Evolutionary conservation across 2,329 filamentous ascomycete species (phyloP).

Genomic region (Myriosclerotinia duriaeana): DNA sequence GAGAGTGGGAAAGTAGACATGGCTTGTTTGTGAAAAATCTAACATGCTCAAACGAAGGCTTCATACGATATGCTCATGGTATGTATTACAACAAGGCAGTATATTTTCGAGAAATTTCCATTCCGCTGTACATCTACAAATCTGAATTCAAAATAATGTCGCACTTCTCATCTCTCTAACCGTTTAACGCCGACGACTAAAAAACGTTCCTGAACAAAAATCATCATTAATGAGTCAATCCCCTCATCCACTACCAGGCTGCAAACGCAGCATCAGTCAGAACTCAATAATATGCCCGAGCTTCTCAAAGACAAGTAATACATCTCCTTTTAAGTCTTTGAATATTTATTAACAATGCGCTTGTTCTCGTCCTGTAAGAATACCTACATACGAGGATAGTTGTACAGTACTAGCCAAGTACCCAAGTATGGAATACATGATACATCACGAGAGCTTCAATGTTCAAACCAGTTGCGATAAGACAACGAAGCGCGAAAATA

Average conservation of each 20-base stretch:
- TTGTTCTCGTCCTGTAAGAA: constrained; percentile 7
- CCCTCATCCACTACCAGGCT: constrained; percentile 7
- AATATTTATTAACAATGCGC: neutral
- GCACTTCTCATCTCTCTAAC: too few relatives aligned
- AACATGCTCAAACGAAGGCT: too few relatives aligned
- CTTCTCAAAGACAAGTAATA: neutral
- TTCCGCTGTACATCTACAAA: too few relatives aligned
- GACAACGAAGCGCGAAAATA: constrained; percentile 7
- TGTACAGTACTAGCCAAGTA: neutral
- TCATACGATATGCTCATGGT: too few relatives aligned
- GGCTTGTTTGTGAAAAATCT: neutral
- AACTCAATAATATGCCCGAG: neutral
- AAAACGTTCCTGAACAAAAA: neutral
- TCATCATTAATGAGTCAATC: constrained; percentile 13
- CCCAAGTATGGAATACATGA: too few relatives aligned
- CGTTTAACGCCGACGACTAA: neutral
- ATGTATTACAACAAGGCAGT: too few relatives aligned
- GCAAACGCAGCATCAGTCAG: constrained; percentile 4
- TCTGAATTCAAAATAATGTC: too few relatives aligned
- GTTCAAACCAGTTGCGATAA: neutral
- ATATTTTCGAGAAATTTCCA: too few relatives aligned
- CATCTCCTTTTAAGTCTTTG: neutral
- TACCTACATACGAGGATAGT: neutral
- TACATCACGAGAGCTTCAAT: constrained; percentile 17
- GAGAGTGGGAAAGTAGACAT: neutral